Evolutionary conservation across 139 green algal genomes (phyloP), one percentile per base, ranked within the genome.

Genomic region (Ulvella scutata): DNA sequence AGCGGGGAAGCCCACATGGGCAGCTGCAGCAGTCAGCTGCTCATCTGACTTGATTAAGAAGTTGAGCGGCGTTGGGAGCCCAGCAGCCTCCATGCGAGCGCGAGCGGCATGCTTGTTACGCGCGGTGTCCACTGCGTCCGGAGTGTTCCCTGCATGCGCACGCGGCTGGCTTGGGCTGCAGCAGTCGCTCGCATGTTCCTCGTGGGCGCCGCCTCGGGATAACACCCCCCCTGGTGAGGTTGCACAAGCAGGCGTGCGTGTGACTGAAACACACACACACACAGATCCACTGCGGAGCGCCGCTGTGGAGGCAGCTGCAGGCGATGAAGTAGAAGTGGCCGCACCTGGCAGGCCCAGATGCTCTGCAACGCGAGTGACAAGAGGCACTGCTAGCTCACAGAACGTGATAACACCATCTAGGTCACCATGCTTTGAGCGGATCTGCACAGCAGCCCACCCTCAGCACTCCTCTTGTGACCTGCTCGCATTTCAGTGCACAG

Each of bases 391-490:
- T 77, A 96, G 85, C 81, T 97, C 92, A 43, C 86, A 95, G 77
- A 96, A 97, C 67, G 87, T 96, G 75, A 79, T 81, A 10, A 97
- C 75, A 44, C 91, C 92, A 75, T 96, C 91, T 44, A 96, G 72
- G 40, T 90, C 82, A 2, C 88, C 89, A 3, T 93, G 37, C 31
- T 79, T 62, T 9, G 37, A 60, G 4, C 59, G 77, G 43, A 59
- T 80, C 83, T 87, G 76, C 10, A 74, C 13, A 3, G 0, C 23
- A 26, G n/a, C n/a, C n/a, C n/a, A n/a, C n/a, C n/a, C n/a, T n/a
- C n/a, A n/a, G n/a, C n/a, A n/a, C n/a, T n/a, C n/a, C 78, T 31
- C 79, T 21, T 10, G 23, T 31, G 20, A 72, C 29, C 20, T 33
- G 29, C 62, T 43, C 23, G 23, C 28, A 43, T 59, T 39, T 29